Evolutionary conservation across 208 protist species (phyloP), one percentile per base, ranked within the genome.

Genomic region (Porcisia deanei): DNA sequence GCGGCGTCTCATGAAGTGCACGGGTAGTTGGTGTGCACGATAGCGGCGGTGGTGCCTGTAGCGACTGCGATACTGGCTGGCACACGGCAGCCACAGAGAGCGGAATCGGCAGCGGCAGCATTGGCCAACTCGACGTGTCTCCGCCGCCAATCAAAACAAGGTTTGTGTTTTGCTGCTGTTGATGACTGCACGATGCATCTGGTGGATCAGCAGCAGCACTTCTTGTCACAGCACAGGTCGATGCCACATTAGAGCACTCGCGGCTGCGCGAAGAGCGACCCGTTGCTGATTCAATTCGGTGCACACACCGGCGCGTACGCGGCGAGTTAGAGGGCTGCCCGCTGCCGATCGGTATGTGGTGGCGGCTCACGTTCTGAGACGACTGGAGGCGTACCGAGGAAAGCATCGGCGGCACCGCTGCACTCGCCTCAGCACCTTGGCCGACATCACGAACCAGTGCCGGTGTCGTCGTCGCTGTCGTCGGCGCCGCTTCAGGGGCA

Each of bases 21-120:
- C n/a, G 43, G 53, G 16, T 49, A 49, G 58, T 53, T 43, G 39
- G 47, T 20, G 64, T 67, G 70, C 37, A 39, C 34, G 63, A 41
- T 34, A 25, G 47, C 18, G 70, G 43, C 16, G 49, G 25, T 34
- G 64, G 67, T 49, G 20, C 60, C 34, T 67, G 30, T 39, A 41
- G 25, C 45, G 47, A 55, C 30, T 25, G 69, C 41, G 54, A 5
- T 64, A 39, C 34, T 20, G 39, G 8, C 55, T 65, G 54, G 43
- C 71, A 66, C 41, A 66, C 75, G 3, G 75, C 57, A 6, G 82
- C 82, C 22, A 82, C 75, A 3, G 82, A 79, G 39, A 85, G 82
- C 4, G 75, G 79, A 37, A 87, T 82, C 5, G 82, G 78, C 58
- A 86, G 72, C 18, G 85, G 85, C 61, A 81, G 16, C 7, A 64